Evolutionary conservation across 805 yeast species (phyloP), one percentile per base, ranked within the genome.

Genomic region (Candida saitoana): DNA sequence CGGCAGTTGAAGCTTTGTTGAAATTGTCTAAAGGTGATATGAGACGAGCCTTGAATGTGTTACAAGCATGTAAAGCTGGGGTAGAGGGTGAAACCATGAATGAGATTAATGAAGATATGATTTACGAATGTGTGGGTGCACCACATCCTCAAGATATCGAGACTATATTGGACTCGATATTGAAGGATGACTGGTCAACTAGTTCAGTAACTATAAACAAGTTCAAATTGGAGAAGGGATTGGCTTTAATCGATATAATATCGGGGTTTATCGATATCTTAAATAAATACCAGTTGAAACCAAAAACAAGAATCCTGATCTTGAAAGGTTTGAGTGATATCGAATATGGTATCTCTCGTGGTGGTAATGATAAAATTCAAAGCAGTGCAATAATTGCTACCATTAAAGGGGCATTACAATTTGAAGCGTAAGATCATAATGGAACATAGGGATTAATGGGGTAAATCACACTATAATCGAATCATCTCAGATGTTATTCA

Each of bases 61-160:
- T 93, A 44, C 99, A 93, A 63, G 95, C 98, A 0, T 87, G 98
- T 61, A 78, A 84, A 47, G 90, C 96, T 0, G 86, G 96, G 2
- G 47, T 60, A 22, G 60, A 52, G 20, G 65, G 63, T 18, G 71
- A 57, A 5, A 65, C 64, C 2, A 79, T 73, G 25, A 79, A 76
- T 38, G 63, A 54, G 34, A 84, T 93, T 32, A 76, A 83, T 20
- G 77, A 75, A 22, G 81, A 79, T 41, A 82, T 86, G 80, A 82
- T 93, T 29, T 93, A 87, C 60, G 96, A 90, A 48, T 90, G 97
- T 59, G 83, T 93, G 24, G 99, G 99, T 2, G 90, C 95, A 1
- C 98, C 99, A 3, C 85, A 85, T 49, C 98, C 98, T 1, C 75
- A 73, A 31, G 96, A 90, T 50, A 74, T 93, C 18, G 85, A 85